Evolutionary conservation across 2,329 filamentous ascomycete genomes (phyloP).

Genomic region (Aspergillus neoniger): DNA sequence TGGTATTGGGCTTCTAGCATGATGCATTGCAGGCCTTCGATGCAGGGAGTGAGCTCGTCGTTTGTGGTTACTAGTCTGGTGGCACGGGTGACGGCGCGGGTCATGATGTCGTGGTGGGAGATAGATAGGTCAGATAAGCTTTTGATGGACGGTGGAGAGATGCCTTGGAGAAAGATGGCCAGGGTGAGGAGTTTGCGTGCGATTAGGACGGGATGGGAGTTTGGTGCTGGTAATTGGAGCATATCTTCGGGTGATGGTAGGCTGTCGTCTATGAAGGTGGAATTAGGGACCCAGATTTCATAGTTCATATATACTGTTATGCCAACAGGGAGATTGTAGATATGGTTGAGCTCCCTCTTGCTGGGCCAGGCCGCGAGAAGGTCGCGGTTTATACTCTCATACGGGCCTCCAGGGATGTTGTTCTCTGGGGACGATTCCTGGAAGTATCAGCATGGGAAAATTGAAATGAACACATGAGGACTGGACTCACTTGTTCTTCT

Average conservation of each 20-base stretch:
- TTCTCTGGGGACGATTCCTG: neutral
- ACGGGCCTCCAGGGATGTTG: neutral
- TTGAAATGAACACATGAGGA: no score
- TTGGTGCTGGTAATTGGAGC: conserved; percentile 39
- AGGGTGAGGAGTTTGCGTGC: conserved; percentile 53
- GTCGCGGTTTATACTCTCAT: neutral
- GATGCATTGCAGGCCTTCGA: conserved; percentile 49
- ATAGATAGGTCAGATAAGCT: neutral
- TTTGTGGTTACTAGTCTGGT: conserved; percentile 40
- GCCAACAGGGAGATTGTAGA: conserved; percentile 6
- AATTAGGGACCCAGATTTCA: neutral
- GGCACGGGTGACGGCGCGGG: conserved; percentile 28
- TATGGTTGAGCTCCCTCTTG: conserved; percentile 5
- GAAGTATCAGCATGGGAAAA: neutral
- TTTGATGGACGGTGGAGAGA: conserved; percentile 25
- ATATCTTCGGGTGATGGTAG: conserved; percentile 18
- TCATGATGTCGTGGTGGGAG: conserved; percentile 9
- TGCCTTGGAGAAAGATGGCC: conserved; percentile 51
- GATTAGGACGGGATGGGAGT: conserved; percentile 52
- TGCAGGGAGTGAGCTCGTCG: conserved; percentile 39
- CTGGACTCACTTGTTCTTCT: neutral
- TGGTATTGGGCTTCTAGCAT: conserved; percentile 47
- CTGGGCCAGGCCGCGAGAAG: conserved; percentile 9
- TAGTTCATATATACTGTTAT: neutral
- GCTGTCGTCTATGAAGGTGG: neutral